Percentiles rank a stretch among this genome's conserved stretches.
Evolutionary conservation across 192 early-diverging fungal species (phyloP).

Genomic region (Coemansia javaensis): DNA sequence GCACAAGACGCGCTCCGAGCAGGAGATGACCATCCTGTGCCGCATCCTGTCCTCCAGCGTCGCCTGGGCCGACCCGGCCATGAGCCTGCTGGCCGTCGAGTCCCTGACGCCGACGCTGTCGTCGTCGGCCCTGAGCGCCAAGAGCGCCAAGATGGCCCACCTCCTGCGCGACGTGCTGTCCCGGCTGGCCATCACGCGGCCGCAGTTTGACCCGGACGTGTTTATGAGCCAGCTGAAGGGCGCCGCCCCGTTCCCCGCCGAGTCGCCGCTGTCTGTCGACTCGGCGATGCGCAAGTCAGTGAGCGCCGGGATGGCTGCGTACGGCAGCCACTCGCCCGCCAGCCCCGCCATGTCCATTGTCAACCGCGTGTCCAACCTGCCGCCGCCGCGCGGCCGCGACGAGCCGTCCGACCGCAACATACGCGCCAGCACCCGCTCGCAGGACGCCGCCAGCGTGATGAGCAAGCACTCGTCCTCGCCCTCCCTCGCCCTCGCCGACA

Average conservation of each 20-base stretch:
- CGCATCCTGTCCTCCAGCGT: constrained; percentile 43
- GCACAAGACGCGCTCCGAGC: constrained; percentile 41
- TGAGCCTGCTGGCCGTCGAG: constrained; percentile 48
- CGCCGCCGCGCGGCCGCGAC: constrained; percentile 37
- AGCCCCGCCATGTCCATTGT: constrained; percentile 6
- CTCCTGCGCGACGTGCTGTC: constrained; percentile 49
- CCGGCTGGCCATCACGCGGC: constrained; percentile 43
- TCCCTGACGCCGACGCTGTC: constrained; percentile 44
- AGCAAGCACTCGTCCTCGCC: constrained; percentile 46
- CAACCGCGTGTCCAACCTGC: constrained; percentile 31
- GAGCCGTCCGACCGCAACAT: constrained; percentile 25
- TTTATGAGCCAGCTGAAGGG: constrained; percentile 48
- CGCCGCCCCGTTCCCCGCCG: constrained; percentile 11
- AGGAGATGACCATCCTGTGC: constrained; percentile 47
- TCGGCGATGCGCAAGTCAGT: constrained; percentile 43
- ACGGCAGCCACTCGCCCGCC: not conserved
- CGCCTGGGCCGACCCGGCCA: constrained; percentile 39
- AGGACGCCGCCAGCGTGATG: constrained; percentile 42
- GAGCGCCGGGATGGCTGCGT: constrained; percentile 4
- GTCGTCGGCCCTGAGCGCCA: constrained; percentile 26
- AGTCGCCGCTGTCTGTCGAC: constrained; percentile 11
- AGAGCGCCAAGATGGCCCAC: constrained; percentile 46
- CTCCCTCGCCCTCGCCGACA: constrained; percentile 18
- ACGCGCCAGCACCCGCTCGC: constrained; percentile 16
- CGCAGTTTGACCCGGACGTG: constrained; percentile 50